Evolutionary conservation across 495 filamentous ascomycete species (phyloP).

Genomic region (Antarctomyces pellizariae): DNA sequence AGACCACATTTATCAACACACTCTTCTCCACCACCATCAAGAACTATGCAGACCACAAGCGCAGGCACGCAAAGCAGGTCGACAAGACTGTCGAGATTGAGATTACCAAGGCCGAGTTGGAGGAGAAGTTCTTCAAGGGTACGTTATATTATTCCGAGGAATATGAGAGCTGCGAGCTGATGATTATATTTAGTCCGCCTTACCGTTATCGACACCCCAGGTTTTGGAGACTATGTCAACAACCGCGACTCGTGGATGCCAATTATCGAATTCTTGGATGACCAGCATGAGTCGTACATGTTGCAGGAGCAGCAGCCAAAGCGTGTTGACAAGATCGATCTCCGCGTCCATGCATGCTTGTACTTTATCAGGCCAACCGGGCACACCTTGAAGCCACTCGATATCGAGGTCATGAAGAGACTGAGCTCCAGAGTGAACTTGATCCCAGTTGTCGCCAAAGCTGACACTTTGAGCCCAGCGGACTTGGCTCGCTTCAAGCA

Average conservation of each 20-base stretch:
- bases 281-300: conserved; percentile 99
- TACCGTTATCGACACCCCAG: conserved; percentile 95
- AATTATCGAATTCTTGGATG: conserved; percentile 98
- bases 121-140: conserved; percentile 99
- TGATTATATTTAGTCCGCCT: conserved; percentile 47
- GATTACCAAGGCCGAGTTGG: conserved; percentile 96
- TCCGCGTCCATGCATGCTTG: conserved; percentile 92
- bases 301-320: conserved; percentile 98
- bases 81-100: conserved; percentile 99
- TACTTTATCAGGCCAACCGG: conserved; percentile 98
- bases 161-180: background rate
- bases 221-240: conserved; percentile 99
- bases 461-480: conserved; percentile 81
- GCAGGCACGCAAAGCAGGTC: conserved; percentile 93
- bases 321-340: conserved; percentile 93
- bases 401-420: conserved; percentile 99
- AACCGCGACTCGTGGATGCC: conserved; percentile 99
- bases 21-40: conserved; percentile 99
- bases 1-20: conserved; percentile 99
- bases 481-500: conserved; percentile 86
- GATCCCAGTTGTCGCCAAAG: conserved; percentile 95
- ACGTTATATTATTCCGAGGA: conserved; percentile 7
- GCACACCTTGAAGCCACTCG: conserved; percentile 92
- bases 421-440: conserved; percentile 92
- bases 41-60: conserved; percentile 98